These are phyloP conservation scores for Pyrenophora graminea DNA, from an alignment of 2,329 filamentous ascomycete genomes.

Conservation along the genomic window DNA sequence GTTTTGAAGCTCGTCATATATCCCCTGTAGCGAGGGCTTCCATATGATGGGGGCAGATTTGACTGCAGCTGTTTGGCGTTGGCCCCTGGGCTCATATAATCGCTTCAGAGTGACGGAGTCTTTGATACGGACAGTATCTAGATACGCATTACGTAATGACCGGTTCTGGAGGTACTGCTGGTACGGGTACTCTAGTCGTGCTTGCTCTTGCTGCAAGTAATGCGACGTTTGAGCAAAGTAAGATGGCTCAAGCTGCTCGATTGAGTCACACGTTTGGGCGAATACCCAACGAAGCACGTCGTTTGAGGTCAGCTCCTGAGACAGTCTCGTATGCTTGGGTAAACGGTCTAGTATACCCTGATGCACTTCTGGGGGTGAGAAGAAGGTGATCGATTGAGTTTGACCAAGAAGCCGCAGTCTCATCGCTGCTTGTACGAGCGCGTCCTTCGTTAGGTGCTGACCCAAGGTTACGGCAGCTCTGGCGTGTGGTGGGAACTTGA, in stretches of 20 bases:
- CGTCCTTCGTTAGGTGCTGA: constrained; percentile 63
- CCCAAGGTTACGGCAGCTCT: constrained; percentile 61
- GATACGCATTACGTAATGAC: constrained; percentile 44
- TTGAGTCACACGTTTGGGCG: constrained; percentile 64
- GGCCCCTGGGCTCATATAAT: constrained; percentile 56
- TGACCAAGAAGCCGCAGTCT: constrained; percentile 62
- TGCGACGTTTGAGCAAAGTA: constrained; percentile 65
- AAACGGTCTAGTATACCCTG: constrained; percentile 59
- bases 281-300: constrained; percentile 66
- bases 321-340: neutral
- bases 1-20: constrained; percentile 44
- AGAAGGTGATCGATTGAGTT: constrained; percentile 60
- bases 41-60: constrained; percentile 22
- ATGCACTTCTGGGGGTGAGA: constrained; percentile 64
- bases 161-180: constrained; percentile 47
- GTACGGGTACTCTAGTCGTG: constrained; percentile 51
- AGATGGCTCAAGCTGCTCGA: constrained; percentile 63
- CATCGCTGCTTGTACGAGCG: constrained; percentile 70
- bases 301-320: constrained; percentile 48
- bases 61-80: constrained; percentile 4
- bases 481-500: constrained; percentile 57
- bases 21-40: constrained; percentile 28
- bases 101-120: constrained; percentile 63
- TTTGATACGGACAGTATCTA: constrained; percentile 53
- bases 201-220: constrained; percentile 62